Evolutionary conservation across 2,329 filamentous ascomycete genomes (phyloP), one percentile per base, ranked within the genome.

Genomic region (Aspergillus transmontanensis): DNA sequence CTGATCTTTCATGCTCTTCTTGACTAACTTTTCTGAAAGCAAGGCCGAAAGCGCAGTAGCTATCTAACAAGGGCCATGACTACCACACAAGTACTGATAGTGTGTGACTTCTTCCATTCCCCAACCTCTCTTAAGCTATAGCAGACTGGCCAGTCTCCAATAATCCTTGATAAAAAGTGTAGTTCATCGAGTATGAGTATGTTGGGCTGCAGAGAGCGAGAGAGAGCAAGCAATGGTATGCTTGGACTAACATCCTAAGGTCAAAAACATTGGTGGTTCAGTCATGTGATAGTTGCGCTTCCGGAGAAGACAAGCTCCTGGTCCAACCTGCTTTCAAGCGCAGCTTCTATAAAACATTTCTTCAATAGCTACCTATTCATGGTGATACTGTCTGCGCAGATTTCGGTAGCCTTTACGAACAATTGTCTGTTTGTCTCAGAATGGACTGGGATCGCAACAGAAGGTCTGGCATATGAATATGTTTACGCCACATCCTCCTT

Each of bases 401-500:
- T 36, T 41, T 7, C 36, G 16, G 16, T 41, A 6, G 19, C 16
- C 6, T 41, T 19, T n/a, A 41, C 16, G 36, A 41, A 41, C 1
- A 9, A 19, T 41, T 41, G 11, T 48, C 23, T 23, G 43, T 23
- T 23, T 30, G 12, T 30, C 36, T 23, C 21, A 11, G 43, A 19
- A 79, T 80, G 75, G 78, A 80, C 62, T 75, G 79, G 70, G 78
- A 79, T 72, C 75, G 79, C 64, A 78, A 74, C 61, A 73, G 79
- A 75, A 81, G 79, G 79, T 81, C 68, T 64, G 75, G n/a, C 46
- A 50, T 19, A 30, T 32, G 32, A 32, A 50, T 19, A 50, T 50
- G 26, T 32, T 30, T n/a, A 51, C 26, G 28, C 48, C n/a, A n/a
- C 16, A 19, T n/a, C 23, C 28, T 7, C 16, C 9, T 26, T n/a